Base-by-base conservation (phyloP, 805 yeast genomes). In the Maudiozyma pseudohumilis region DNA sequence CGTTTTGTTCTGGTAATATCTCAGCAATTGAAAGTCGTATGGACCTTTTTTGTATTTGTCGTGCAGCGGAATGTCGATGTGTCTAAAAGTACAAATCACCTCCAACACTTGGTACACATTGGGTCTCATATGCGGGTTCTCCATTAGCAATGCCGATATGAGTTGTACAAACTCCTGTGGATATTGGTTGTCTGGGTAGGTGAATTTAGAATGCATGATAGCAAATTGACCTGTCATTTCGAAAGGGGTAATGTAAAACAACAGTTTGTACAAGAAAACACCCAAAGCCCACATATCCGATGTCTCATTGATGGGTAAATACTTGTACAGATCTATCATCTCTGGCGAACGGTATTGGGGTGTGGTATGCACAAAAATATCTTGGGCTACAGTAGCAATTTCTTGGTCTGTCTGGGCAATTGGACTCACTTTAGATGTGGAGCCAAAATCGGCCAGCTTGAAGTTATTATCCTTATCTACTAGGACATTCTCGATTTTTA, bases 231-330 rank as follows among this genome's bases (percentile, higher is more conserved):
- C 85, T 30, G 81, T 78, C 32, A 63, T 46, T 60, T 89, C 98
- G 59, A 92, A 89, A 2, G 98, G 98, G 1, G 98, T 89, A 1
- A 82, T 88, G 60, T 85, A 89, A 62, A 82, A 89, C 61, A 95
- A 80, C 43, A 89, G 66, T 56, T 89, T 89, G 66, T 84, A 89
- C 35, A 92, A 66, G 44, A 92, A 84, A 23, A 92, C 80, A 9
- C 98, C 98, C 34, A 89, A 64, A 0, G 98, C 98, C 98, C 98
- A 89, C 34, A 89, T 83, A 61, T 89, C 98, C 6, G 89, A 71
- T 59, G 86, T 86, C 51, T 88, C 94, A 59, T 89, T 92, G 29
- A 89, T 82, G 2, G 96, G 92, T 33, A 77, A 64, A 6, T 87
- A 83, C 33, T 86, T 67, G 55, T 80, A 80, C 19, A 88, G 68